Conservation (phyloP, 139 green algal species). For the Coccomyxa sp. region DNA sequence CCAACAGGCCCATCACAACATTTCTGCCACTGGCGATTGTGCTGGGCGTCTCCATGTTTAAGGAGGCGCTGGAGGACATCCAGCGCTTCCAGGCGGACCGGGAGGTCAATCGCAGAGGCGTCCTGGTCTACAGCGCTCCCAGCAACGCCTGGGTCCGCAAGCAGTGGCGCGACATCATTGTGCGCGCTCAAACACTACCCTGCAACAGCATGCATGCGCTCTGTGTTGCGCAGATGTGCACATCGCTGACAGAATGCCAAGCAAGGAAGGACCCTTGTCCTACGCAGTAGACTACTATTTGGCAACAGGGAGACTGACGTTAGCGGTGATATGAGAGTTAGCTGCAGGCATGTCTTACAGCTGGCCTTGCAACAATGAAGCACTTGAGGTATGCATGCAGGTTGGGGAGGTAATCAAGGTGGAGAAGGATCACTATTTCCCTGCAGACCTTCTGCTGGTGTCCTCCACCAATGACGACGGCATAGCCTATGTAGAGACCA, state of each 20-base stretch:
- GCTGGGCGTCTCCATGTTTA: constrained; percentile 48
- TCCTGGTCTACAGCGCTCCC: neutral
- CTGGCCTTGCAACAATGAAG: too few species aligned
- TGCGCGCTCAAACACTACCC: neutral
- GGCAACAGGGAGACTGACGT: too few species aligned
- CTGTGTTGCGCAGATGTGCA: too few species aligned
- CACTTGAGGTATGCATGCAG: too few species aligned
- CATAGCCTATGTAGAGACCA: constrained; percentile 86
- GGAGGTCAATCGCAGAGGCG: constrained; percentile 15
- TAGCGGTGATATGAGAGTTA: too few species aligned
- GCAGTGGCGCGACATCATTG: neutral
- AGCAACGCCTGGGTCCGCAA: neutral
- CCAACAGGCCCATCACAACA: constrained; percentile 19
- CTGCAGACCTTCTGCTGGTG: constrained; percentile 79
- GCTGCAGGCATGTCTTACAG: too few species aligned
- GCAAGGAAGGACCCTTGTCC: too few species aligned
- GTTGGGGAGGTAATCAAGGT: constrained; percentile 34
- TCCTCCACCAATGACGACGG: constrained; percentile 53
- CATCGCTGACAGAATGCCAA: too few species aligned
- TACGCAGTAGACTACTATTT: too few species aligned
- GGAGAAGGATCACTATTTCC: constrained; percentile 54
- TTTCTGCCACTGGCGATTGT: constrained; percentile 41
- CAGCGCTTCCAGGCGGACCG: constrained; percentile 25
- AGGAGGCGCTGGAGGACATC: constrained; percentile 42
- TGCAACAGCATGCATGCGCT: too few species aligned